Percentiles rank a stretch among this genome's conserved stretches.
Conservation (phyloP, 495 filamentous ascomycete species). For the Lasiosphaeria ovina region DNA sequence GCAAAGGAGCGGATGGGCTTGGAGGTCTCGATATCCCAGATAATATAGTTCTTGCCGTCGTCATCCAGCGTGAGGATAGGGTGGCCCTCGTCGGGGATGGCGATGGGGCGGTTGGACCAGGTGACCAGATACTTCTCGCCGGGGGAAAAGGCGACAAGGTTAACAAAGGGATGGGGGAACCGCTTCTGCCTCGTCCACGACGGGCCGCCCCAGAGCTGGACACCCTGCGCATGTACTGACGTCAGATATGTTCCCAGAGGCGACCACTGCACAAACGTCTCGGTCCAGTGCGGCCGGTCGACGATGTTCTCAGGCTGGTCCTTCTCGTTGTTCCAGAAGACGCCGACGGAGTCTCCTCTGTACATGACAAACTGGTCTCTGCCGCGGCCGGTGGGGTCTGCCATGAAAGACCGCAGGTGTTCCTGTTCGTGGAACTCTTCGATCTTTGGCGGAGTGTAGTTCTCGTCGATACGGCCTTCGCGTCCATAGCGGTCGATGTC, state of each 20-base stretch:
- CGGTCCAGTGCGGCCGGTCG: constrained; percentile 92
- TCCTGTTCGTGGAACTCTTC: constrained; percentile 86
- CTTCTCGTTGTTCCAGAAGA: constrained; percentile 97
- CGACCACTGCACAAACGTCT: constrained; percentile 96
- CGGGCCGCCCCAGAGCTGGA: constrained; percentile 92
- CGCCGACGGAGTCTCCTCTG: constrained; percentile 82
- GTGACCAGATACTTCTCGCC: constrained; percentile 91
- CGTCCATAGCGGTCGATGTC: constrained; percentile 95
- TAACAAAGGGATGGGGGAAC: constrained; percentile 91
- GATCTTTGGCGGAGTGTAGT: constrained; percentile 74
- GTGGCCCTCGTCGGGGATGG: constrained; percentile 80
- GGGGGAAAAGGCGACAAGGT: constrained; percentile 93
- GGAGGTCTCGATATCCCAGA: constrained; percentile 92
- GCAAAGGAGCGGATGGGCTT: constrained; percentile 91
- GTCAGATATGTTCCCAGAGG: constrained; percentile 90
- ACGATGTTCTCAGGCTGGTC: constrained; percentile 84
- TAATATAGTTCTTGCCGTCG: constrained; percentile 97
- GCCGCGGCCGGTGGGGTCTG: constrained; percentile 77
- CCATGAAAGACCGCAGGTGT: constrained; percentile 90
- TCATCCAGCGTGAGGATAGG: constrained; percentile 82
- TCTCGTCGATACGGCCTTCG: constrained; percentile 88
- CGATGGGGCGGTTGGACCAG: constrained; percentile 90
- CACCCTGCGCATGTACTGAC: constrained; percentile 91
- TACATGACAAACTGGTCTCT: constrained; percentile 94
- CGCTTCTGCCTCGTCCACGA: constrained; percentile 87